Conservation (phyloP, 192 early-diverging fungal species). For the Pecoramyces ruminantium region DNA sequence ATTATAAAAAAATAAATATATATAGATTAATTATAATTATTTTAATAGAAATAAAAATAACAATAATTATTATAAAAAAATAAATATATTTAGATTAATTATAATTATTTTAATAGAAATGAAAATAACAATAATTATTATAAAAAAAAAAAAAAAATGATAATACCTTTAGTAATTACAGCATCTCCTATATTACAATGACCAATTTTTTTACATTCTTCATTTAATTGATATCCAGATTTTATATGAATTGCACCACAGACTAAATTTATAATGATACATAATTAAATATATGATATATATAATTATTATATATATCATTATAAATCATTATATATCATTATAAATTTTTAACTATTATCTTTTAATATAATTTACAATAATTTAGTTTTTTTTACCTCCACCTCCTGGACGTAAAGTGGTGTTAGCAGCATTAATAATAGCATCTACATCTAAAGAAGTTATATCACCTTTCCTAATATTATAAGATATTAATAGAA, state of each 20-base stretch:
- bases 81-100: too few relatives aligned
- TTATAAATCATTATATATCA: neutral
- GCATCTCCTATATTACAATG: conserved; percentile 63
- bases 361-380: too few relatives aligned
- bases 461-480: conserved; percentile 69
- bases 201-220: conserved; percentile 51
- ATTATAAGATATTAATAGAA: neutral
- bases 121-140: too few relatives aligned
- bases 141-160: neutral
- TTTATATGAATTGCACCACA: conserved; percentile 87
- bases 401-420: conserved; percentile 72
- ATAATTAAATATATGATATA: neutral
- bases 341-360: too few relatives aligned
- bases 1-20: too few relatives aligned
- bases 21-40: too few relatives aligned
- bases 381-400: conserved; percentile 17
- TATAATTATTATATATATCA: neutral
- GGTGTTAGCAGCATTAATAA: conserved; percentile 83
- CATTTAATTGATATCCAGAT: conserved; percentile 53
- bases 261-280: conserved; percentile 19
- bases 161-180: neutral
- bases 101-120: too few relatives aligned
- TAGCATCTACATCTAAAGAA: conserved; percentile 52
- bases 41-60: too few relatives aligned
- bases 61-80: too few relatives aligned